phyloP scores from a whole-genome alignment of 257 asterid species.

The Paraleonurus japonicus region DNA sequence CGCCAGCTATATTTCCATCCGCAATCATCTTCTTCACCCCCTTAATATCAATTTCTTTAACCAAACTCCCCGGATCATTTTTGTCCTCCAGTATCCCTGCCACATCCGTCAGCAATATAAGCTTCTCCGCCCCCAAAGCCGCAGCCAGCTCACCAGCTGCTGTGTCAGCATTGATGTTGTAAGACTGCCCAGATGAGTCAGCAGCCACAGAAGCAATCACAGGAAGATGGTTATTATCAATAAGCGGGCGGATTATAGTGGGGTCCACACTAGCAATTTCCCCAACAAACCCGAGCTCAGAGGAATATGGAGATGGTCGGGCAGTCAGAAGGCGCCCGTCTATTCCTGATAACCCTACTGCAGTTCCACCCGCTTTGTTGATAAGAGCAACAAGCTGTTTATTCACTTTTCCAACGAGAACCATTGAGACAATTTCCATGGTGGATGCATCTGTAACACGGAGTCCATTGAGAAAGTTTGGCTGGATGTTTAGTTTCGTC shows the following conservation, averaged over 20 bases:
- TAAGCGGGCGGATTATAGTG: constrained; percentile 49
- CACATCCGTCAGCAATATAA: constrained; percentile 71
- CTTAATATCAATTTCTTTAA: constrained; percentile 67
- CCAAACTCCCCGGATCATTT: constrained; percentile 62
- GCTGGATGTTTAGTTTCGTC: constrained; percentile 51
- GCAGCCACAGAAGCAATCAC: constrained; percentile 87
- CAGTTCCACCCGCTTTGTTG: constrained; percentile 82
- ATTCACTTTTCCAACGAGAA: constrained; percentile 72
- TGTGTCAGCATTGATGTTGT: constrained; percentile 77
- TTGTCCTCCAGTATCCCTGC: constrained; percentile 61
- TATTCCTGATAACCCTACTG: constrained; percentile 74
- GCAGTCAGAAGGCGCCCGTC: constrained; percentile 75
- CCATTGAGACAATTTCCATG: constrained; percentile 87
- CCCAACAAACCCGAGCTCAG: constrained; percentile 79
- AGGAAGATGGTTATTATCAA: constrained; percentile 66
- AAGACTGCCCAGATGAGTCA: constrained; percentile 52
- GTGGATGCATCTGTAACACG: constrained; percentile 83
- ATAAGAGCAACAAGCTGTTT: constrained; percentile 67
- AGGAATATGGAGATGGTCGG: constrained; percentile 59
- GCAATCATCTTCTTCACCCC: constrained; percentile 69
- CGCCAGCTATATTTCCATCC: constrained; percentile 66
- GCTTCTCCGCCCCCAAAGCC: constrained; percentile 70
- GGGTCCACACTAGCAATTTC: constrained; percentile 78
- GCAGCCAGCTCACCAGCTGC: constrained; percentile 85
- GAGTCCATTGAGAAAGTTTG: constrained; percentile 69